Evolutionary conservation across 495 filamentous ascomycete genomes (phyloP).

Genomic region (Penicillium crystallinum): DNA sequence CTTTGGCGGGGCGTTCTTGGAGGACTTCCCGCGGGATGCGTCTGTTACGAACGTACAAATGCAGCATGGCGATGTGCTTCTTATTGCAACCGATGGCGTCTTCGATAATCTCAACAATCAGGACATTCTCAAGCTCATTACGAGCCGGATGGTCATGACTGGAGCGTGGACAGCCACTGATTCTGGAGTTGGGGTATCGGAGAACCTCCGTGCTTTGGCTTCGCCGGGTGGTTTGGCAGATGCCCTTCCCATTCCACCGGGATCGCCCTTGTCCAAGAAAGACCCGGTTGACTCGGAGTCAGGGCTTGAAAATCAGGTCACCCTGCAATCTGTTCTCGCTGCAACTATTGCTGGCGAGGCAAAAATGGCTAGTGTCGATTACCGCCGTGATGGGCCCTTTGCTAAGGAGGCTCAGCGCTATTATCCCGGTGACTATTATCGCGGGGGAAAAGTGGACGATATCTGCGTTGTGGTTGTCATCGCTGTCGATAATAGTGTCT

Average conservation of each 20-base stretch:
- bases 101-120: constrained; percentile 95
- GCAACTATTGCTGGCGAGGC: constrained; percentile 71
- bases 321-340: constrained; percentile 72
- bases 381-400: constrained; percentile 81
- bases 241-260: constrained; percentile 17
- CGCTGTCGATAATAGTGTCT: constrained; percentile 46
- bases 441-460: constrained; percentile 87
- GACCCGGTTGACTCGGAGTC: constrained; percentile 1
- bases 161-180: constrained; percentile 68
- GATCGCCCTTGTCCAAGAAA: constrained; percentile 15
- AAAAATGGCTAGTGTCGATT: constrained; percentile 75
- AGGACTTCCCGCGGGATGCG: constrained; percentile 82
- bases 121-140: constrained; percentile 76
- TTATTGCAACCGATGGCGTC: constrained; percentile 91
- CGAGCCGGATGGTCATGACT: constrained; percentile 61
- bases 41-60: constrained; percentile 66
- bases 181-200: constrained; percentile 51
- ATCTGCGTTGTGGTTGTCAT: constrained; percentile 76
- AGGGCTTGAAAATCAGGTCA: constrained; percentile 17
- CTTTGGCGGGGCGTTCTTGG: constrained; percentile 75
- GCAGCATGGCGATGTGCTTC: constrained; percentile 82
- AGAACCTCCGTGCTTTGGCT: constrained; percentile 50
- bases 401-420: constrained; percentile 86
- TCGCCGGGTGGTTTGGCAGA: constrained; percentile 34
- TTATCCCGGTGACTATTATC: constrained; percentile 76